A percentile compares a stretch with the other conserved stretches of the same genome.
Evolutionary conservation across 2,329 filamentous ascomycete genomes (phyloP).

Genomic region (Alternaria brassicae): DNA sequence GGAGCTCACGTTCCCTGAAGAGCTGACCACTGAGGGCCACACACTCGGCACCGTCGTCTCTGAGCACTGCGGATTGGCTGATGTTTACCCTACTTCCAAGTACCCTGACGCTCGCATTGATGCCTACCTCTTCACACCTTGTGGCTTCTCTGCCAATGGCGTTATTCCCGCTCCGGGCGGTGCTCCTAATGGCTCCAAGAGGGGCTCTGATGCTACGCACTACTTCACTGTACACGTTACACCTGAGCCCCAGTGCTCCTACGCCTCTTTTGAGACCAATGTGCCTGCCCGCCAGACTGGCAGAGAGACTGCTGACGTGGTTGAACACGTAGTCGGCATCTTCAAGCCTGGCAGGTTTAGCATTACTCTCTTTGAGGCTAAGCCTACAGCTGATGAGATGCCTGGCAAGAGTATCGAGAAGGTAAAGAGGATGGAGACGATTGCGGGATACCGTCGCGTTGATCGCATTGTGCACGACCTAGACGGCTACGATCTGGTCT

Average conservation of each 20-base stretch:
- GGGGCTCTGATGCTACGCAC: constrained; percentile 60
- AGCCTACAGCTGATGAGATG: constrained; percentile 60
- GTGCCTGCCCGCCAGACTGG: constrained; percentile 89
- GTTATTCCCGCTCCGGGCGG: constrained; percentile 78
- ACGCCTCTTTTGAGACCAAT: constrained; percentile 98
- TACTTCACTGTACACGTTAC: constrained; percentile 99
- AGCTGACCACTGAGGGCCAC: constrained; percentile 90
- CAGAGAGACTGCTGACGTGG: constrained; percentile 85
- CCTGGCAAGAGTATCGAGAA: constrained; percentile 46
- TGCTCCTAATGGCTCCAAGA: constrained; percentile 55
- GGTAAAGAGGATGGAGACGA: constrained; percentile 70
- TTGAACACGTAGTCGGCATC: constrained; percentile 92
- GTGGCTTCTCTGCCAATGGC: constrained; percentile 96
- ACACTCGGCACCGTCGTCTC: constrained; percentile 91
- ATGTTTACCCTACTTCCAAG: constrained; percentile 83
- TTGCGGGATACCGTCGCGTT: constrained; percentile 85
- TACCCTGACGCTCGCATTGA: constrained; percentile 95
- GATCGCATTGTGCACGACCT: constrained; percentile 97
- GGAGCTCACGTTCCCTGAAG: constrained; percentile 68
- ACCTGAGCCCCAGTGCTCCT: constrained; percentile 95
- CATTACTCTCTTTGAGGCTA: constrained; percentile 94
- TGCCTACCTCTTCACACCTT: constrained; percentile 94
- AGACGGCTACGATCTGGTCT: constrained; percentile 95
- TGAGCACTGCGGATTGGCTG: constrained; percentile 84
- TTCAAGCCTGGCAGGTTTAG: constrained; percentile 98